Evolutionary conservation across 164 flowering plant genomes (phyloP), one percentile per base, ranked within the genome.

Genomic region (Pachysandra terminalis): DNA sequence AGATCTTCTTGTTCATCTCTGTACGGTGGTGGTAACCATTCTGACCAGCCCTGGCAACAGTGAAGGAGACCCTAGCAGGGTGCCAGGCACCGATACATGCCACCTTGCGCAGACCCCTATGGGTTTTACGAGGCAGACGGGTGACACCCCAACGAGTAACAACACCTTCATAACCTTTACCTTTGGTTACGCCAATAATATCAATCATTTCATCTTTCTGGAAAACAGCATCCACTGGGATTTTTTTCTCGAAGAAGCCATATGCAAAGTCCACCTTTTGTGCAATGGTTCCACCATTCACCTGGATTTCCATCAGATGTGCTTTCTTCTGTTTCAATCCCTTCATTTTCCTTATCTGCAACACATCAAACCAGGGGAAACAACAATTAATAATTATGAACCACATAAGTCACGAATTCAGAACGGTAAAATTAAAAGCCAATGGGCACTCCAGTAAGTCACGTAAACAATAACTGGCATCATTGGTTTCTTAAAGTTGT

Each of bases 81-180:
- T 89, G 90, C 93, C 93, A 88, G 0, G 93, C 90, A 65, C 93
- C 93, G 75, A 88, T 86, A 85, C 89, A 86, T 40, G 93, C 90
- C 61, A 88, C 93, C 81, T 88, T 88, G 9, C 90, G 84, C 28
- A 88, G 80, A 80, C 90, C 93, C 61, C 93, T 82, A 80, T 88
- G 93, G 25, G 90, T 88, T 80, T 88, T 88, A 26, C 93, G 90
- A 21, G 91, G 94, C 51, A 89, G 86, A 27, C 91, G 89, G 56
- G 94, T 88, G 21, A 89, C 94, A 76, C 94, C 91, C 91, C 94
- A 87, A 75, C 96, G 88, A 48, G 92, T 90, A 23, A 90, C 94
- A 59, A 89, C 95, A 77, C 95, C 95, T 70, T 89, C 95, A 67
- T 85, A 89, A 68, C 95, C 95, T 65, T 87, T 89, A 78, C 95